Evolutionary conservation across 176 grass and related monocot genomes (phyloP), one percentile per base, ranked within the genome.

Genomic region (Musa acuminata): DNA sequence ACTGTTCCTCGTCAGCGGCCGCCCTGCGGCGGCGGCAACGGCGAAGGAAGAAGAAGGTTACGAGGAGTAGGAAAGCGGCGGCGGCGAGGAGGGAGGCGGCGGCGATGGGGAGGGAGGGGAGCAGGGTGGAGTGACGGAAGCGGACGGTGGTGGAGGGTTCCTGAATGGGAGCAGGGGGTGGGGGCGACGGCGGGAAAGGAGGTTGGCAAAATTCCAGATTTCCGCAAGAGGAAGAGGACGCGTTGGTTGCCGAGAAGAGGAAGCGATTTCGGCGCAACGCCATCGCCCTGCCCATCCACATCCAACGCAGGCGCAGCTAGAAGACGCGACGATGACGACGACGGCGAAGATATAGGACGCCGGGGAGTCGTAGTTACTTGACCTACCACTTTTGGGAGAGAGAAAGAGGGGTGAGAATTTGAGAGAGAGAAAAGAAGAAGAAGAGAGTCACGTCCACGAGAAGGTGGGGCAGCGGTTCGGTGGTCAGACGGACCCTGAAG

Each of bases 91-190:
- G 21, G n/a, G 69, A 52, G 43, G 17, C 69, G 11, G 49, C 69
- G 10, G 50, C 69, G 8, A 52, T 52, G 1, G 49, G 69, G 69
- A 72, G 49, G 69, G 69, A 9, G 69, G 69, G 69, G n/a, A 72
- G 8, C 5, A 72, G 17, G 20, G 69, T 21, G 8, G 49, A 72
- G 35, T 20, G 49, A 2, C 8, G 49, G 50, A 7, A 1, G 49
- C 17, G 9, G 49, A 50, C 11, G 9, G 43, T 9, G 0, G 69
- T 20, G 2, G 69, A 13, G 17, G 8, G 3, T 13, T 17, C 57
- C 17, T 13, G 17, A 8, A n/a, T n/a, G 17, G 69, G 69, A 72
- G 69, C 19, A 21, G 49, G n/a, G 10, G 17, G 43, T 0, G n/a
- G 19, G 8, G 26, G 17, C 27, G 69, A 19, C 17, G 17, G 49